Conservation (phyloP, 768 basidiomycete species). For the Lyophyllum atratum region DNA sequence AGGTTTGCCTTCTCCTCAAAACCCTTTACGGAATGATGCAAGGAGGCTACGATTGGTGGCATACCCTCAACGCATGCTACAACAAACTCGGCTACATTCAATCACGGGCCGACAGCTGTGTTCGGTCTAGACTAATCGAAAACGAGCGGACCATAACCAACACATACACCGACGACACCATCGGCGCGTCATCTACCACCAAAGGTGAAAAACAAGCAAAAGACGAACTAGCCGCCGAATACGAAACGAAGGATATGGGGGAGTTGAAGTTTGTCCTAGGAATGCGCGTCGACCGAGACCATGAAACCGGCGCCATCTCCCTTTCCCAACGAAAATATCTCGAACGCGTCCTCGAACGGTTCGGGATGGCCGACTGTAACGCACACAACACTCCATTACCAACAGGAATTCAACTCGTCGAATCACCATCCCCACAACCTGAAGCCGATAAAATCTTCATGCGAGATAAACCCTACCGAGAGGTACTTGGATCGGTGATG, state of each 20-base stretch:
- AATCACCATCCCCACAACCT: background rate
- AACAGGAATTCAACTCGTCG: background rate
- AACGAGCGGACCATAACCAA: no score
- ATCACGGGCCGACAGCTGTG: no score
- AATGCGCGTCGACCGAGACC: background rate
- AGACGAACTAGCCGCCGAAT: background rate
- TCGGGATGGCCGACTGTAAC: background rate
- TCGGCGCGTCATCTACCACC: no score
- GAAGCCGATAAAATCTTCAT: background rate
- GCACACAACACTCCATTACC: background rate
- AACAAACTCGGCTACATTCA: no score
- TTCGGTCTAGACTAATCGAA: no score
- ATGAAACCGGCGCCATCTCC: background rate
- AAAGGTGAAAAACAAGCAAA: no score
- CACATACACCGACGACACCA: no score
- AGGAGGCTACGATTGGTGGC: no score
- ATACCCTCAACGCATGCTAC: no score
- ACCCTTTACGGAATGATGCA: no score
- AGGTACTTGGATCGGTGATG: background rate
- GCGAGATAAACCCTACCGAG: background rate
- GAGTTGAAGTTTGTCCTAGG: background rate
- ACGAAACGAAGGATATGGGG: background rate
- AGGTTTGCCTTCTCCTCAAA: no score
- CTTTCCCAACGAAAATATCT: background rate
- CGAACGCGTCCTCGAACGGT: background rate